Evolutionary conservation across 352 stramenopile genomes (phyloP), one percentile per base, ranked within the genome.

Genomic region (Phytophthora tentaculata): DNA sequence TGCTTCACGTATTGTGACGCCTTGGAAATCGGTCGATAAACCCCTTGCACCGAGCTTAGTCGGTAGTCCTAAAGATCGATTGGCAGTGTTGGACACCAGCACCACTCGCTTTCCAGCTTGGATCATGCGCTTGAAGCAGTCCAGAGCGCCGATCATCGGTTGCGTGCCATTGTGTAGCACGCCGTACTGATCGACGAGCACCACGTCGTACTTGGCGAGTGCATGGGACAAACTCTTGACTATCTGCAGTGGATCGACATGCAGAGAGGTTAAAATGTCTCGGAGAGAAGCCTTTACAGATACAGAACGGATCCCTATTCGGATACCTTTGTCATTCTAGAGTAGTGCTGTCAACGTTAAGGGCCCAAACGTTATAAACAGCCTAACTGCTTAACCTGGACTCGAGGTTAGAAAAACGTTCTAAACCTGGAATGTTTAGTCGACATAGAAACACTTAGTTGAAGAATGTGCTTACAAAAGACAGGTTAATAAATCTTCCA

Each of bases 151-250:
- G 12, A 79, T 65, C 54, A 97, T 85, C 19, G 78, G 72, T 24
- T 76, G 32, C 1, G 77, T 80, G 54, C 90, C 91, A 79, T 98
- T 96, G 77, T 98, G 92, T 56, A 98, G 74, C 16, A 98, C 92
- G 50, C 92, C 92, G 59, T 89, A 98, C 80, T 98, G 91, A 78
- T 98, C 92, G 20, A 97, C 74, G 56, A 98, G 83, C 61, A 98
- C 96, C 14, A 88, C 81, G 74, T 98, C 89, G 70, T 97, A 98
- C 20, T 64, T 59, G 45, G 82, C 74, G 3, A 81, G 53, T 17
- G 94, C 47, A 35, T 71, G 62, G 32, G 61, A 57, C 14, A 90
- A 41, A 4, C 81, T 79, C 7, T 51, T 26, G 24, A 86, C 50
- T 14, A 83, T 61, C 71, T 83, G 56, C 54, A 41, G 23, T 9